Conservation (phyloP, 208 protist species). For the Leishmania guyanensis region DNA sequence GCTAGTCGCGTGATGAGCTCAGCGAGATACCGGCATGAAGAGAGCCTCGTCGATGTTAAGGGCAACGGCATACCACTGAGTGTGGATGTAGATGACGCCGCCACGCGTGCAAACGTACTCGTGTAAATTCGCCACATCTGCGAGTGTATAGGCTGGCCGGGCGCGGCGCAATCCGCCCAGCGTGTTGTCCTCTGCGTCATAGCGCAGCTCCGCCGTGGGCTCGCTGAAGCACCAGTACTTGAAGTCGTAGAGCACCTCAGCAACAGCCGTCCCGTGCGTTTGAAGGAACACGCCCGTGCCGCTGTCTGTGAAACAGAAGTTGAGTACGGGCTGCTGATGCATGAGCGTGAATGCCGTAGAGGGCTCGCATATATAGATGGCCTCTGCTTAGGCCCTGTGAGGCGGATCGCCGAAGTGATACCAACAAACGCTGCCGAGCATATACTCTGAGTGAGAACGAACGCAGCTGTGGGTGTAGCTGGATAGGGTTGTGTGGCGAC, state of each 20-base stretch:
- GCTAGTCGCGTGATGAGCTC: neutral
- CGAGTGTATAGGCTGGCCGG: slow-evolving; percentile 20
- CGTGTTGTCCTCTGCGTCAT: slow-evolving; percentile 37
- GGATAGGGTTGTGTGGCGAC: slow-evolving; percentile 13
- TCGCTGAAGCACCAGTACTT: slow-evolving; percentile 47
- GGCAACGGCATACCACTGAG: slow-evolving; percentile 52
- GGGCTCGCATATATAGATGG: slow-evolving; percentile 24
- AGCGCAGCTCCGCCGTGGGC: slow-evolving; percentile 24
- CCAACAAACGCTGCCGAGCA: slow-evolving; percentile 30
- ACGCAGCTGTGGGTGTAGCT: slow-evolving; percentile 30
- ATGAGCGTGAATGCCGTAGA: slow-evolving; percentile 25
- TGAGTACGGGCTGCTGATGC: slow-evolving; percentile 27
- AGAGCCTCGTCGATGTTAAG: slow-evolving; percentile 58
- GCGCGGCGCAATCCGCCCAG: slow-evolving; percentile 32
- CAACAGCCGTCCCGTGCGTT: slow-evolving; percentile 52
- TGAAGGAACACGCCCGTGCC: slow-evolving; percentile 57
- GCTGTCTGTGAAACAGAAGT: slow-evolving; percentile 47
- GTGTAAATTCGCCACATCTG: slow-evolving; percentile 7
- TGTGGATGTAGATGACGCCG: slow-evolving; percentile 52
- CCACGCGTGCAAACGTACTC: slow-evolving; percentile 43
- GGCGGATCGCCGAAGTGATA: slow-evolving; percentile 52
- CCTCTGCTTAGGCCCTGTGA: slow-evolving; percentile 30
- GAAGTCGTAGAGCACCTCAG: slow-evolving; percentile 44
- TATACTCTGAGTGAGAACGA: neutral
- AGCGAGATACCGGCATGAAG: slow-evolving; percentile 58